These are phyloP conservation scores for Leptodermis oblonga DNA, from an alignment of 257 asterid species.

Conservation along the genomic window DNA sequence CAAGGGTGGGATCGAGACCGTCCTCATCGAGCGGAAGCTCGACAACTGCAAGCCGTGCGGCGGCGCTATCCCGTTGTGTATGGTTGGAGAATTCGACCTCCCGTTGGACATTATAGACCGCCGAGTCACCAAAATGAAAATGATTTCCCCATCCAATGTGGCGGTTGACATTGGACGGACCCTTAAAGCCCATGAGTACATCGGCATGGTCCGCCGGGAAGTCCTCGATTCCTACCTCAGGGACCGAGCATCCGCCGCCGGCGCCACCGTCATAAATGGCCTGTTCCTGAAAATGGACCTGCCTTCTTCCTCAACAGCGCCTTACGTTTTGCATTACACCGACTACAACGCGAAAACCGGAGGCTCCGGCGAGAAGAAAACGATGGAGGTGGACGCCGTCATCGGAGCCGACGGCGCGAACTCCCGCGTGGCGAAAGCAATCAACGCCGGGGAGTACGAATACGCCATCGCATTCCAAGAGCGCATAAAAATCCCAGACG, in stretches of 20 bases:
- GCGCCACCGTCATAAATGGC: constrained; percentile 78
- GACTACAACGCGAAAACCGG: constrained; percentile 59
- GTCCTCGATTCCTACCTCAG: constrained; percentile 83
- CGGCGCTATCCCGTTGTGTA: constrained; percentile 90
- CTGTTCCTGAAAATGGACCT: constrained; percentile 76
- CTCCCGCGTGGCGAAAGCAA: constrained; percentile 82
- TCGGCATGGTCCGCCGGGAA: constrained; percentile 97
- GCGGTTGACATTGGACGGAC: constrained; percentile 89
- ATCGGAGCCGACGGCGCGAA: constrained; percentile 98
- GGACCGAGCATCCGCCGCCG: constrained; percentile 67
- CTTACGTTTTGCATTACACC: constrained; percentile 68
- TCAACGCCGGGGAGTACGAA: constrained; percentile 84
- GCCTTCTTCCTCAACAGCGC: constrained; percentile 45
- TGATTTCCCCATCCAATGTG: constrained; percentile 92
- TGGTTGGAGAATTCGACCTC: constrained; percentile 94
- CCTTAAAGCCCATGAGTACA: constrained; percentile 83
- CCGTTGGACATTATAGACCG: constrained; percentile 90
- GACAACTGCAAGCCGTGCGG: constrained; percentile 98
- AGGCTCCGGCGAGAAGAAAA: constrained; percentile 63
- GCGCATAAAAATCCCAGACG: constrained; percentile 74
- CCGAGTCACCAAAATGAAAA: constrained; percentile 82
- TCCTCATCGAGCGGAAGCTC: constrained; percentile 74
- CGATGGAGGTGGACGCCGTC: constrained; percentile 75
- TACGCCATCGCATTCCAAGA: constrained; percentile 97
- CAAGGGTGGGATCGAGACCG: constrained; percentile 76